phyloP scores from a whole-genome alignment of 108 stramenopile genomes.

The Licmophora abbreviata region DNA sequence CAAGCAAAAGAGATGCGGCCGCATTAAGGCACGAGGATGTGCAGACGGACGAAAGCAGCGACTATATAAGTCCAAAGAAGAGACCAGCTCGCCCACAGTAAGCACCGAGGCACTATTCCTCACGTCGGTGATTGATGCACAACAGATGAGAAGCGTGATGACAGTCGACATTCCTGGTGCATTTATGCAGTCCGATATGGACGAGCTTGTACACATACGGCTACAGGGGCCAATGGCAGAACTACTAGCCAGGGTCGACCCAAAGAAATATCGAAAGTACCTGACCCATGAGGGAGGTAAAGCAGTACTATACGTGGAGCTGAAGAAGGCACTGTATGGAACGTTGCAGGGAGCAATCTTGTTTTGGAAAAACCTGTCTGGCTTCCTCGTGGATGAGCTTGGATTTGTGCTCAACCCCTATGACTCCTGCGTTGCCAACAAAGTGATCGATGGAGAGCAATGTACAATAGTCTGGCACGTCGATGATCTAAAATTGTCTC shows the following conservation, averaged over 20 bases:
- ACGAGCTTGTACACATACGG: conserved; percentile 7
- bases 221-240: conserved; percentile 8
- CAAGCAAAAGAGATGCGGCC: conserved; percentile 12
- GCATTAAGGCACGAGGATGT: conserved; percentile 15
- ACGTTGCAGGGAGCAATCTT: conserved; percentile 10
- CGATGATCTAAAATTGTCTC: conserved; percentile 31
- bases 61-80: conserved; percentile 14
- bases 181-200: conserved; percentile 18
- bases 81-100: conserved; percentile 33
- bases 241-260: conserved; percentile 6
- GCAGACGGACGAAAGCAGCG: conserved; percentile 34
- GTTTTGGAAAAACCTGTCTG: conserved; percentile 7
- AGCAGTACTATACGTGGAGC: conserved; percentile 11
- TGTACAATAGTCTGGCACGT: conserved; percentile 22
- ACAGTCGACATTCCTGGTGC: conserved; percentile 30
- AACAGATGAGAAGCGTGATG: conserved; percentile 16
- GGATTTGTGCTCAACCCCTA: conserved; percentile 38
- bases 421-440: conserved; percentile 36
- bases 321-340: conserved; percentile 21
- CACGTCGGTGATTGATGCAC: conserved; percentile 23
- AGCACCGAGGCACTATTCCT: conserved; percentile 18
- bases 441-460: conserved; percentile 7
- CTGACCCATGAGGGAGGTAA: conserved; percentile 12
- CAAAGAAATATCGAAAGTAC: conserved; percentile 7
- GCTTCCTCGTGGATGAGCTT: neutral